A percentile compares a stretch with the other conserved stretches of the same genome.
Evolutionary conservation across 2,329 filamentous ascomycete species (phyloP).

Genomic region (Alternaria ventricosa): DNA sequence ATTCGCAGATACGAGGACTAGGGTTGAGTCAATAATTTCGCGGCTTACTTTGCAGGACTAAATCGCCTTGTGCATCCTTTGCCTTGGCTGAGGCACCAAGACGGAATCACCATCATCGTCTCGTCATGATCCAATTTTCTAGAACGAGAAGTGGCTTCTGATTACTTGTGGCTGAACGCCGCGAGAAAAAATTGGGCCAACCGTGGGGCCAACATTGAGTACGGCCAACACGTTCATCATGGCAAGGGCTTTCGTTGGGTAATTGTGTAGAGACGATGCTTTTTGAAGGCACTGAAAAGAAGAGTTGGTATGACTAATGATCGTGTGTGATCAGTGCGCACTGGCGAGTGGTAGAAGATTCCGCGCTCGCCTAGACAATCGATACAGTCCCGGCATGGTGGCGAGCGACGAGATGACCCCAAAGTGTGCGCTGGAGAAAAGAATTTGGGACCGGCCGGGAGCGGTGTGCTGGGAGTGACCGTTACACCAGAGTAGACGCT

Average conservation of each 20-base stretch:
- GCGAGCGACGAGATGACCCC: conserved; percentile 3
- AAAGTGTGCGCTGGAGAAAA: background rate
- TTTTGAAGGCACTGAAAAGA: background rate
- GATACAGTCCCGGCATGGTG: conserved; percentile 27
- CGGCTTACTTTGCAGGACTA: conserved; percentile 20
- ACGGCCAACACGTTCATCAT: background rate
- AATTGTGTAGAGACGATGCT: background rate
- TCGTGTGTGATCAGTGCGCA: background rate
- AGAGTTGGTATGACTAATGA: background rate
- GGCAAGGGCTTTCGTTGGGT: background rate
- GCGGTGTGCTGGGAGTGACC: conserved; percentile 36
- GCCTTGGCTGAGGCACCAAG: conserved; percentile 10
- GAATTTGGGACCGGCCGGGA: conserved; percentile 22
- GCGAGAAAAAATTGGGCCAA: background rate
- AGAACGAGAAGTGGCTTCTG: conserved; percentile 10
- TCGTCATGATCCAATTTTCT: background rate
- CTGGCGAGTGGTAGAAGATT: background rate
- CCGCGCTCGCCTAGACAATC: background rate
- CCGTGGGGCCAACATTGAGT: background rate
- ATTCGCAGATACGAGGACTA: conserved; percentile 18
- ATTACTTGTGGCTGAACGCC: conserved; percentile 5
- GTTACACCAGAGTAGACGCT: conserved; percentile 31
- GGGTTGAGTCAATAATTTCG: conserved; percentile 23
- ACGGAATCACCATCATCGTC: conserved; percentile 4
- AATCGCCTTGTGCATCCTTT: background rate